These are phyloP conservation scores for Boletales sp. DNA, from an alignment of 768 basidiomycete species.

Conservation along the genomic window DNA sequence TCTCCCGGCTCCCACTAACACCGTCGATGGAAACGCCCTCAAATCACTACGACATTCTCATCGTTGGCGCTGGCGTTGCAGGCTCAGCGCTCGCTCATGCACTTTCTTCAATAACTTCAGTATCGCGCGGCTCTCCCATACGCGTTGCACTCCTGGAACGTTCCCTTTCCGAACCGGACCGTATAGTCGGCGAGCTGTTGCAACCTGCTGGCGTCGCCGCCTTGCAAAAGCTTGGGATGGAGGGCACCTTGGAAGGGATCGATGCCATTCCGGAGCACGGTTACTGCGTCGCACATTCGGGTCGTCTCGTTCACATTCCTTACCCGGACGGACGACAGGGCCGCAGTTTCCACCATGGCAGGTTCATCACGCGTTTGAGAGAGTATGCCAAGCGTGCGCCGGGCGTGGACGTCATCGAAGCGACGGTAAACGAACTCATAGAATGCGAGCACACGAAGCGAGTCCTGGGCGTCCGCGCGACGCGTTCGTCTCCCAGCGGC, in stretches of 20 bases:
- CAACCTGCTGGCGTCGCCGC: conserved; percentile 89
- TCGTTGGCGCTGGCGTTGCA: conserved; percentile 91
- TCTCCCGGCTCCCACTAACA: neutral
- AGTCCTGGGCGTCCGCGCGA: conserved; percentile 67
- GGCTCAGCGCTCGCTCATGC: conserved; percentile 86
- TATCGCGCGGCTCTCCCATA: conserved; percentile 49
- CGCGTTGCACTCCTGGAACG: conserved; percentile 86
- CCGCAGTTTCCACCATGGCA: conserved; percentile 90
- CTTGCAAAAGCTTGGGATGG: conserved; percentile 73
- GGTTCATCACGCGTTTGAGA: conserved; percentile 79
- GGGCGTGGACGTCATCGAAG: conserved; percentile 81
- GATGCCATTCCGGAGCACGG: conserved; percentile 81
- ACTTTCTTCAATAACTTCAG: conserved; percentile 54
- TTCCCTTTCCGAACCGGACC: conserved; percentile 87
- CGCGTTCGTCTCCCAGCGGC: conserved; percentile 34
- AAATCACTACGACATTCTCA: conserved; percentile 66
- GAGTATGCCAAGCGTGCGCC: conserved; percentile 54
- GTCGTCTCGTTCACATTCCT: conserved; percentile 78
- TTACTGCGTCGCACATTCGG: conserved; percentile 70
- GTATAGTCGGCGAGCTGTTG: conserved; percentile 95
- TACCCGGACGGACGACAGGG: conserved; percentile 77
- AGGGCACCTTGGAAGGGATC: conserved; percentile 75
- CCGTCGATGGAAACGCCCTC: conserved; percentile 4
- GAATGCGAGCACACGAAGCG: conserved; percentile 48
- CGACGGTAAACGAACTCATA: conserved; percentile 74